Base-by-base conservation (phyloP, 1,139 yeast species). In the Suhomyces atakaporum region DNA sequence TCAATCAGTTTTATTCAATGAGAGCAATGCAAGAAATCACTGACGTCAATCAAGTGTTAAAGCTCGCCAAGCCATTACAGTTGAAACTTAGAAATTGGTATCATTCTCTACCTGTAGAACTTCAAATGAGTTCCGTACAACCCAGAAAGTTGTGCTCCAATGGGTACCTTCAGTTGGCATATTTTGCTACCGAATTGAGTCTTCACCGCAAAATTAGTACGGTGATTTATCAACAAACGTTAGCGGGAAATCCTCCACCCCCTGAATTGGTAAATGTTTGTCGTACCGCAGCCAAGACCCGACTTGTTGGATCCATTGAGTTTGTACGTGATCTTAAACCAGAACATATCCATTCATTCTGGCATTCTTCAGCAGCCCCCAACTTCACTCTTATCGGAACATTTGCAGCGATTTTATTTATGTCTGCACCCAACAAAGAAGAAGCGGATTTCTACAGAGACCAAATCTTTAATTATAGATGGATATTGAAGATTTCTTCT, bases 31-130 rank as follows among this genome's bases (percentile, higher is more conserved):
- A 68, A 25, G 77, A 71, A 7, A 58, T 82, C 8, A 69, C 66
- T 1, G 74, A 76, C 27, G 75, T 88, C 28, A 83, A 79, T 33
- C 79, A 80, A 32, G 84, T 88, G 3, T 65, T 90, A 38, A 77
- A 75, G 47, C 56, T 75, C 19, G 96, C 96, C 3, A 90, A 90
- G 55, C 97, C 97, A 0, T 63, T 89, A 30, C 97, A 90, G 56
- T 63, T 89, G 43, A 74, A 75, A 45, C 66, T 90, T 35, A 71
- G 95, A 42, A 77, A 81, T 37, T 90, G 97, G 97, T 86, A 86
- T 55, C 92, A 83, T 45, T 74, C 84, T 0, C 67, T 90, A 29
- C 96, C 96, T 0, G 62, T 69, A 3, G 77, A 75, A 39, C 62
- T 88, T 25, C 88, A 82, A 39, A 82, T 85, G 86, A 67, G 62